Evolutionary conservation across 305 asterid genomes (phyloP).

Genomic region (Salvia sclarea): DNA sequence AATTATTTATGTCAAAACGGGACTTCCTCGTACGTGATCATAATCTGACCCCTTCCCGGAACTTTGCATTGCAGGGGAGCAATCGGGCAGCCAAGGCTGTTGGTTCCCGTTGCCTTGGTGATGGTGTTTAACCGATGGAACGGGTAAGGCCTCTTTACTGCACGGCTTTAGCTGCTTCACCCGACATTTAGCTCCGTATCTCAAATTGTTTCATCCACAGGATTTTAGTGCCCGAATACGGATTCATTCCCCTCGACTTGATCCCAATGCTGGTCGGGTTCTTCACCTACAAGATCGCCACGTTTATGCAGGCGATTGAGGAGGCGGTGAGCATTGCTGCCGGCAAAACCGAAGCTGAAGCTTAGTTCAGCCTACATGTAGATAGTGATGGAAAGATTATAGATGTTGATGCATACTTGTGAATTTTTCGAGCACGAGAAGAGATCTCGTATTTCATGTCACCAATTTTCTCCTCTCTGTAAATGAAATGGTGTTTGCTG

Average conservation of each 20-base stretch:
- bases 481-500: not conserved
- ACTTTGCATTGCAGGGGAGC: conserved; percentile 69
- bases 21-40: not conserved
- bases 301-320: conserved; percentile 72
- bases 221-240: conserved; percentile 84
- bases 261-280: conserved; percentile 92
- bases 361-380: not conserved
- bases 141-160: conserved; percentile 46
- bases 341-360: conserved; percentile 45
- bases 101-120: conserved; percentile 86
- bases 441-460: not conserved
- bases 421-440: too few relatives aligned
- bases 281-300: conserved; percentile 90
- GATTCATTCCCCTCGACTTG: conserved; percentile 74
- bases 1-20: not conserved
- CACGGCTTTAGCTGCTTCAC: not conserved
- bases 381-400: not conserved
- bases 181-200: not conserved
- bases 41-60: not conserved
- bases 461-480: not conserved
- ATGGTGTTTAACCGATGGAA: conserved; percentile 90
- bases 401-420: not conserved
- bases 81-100: conserved; percentile 77
- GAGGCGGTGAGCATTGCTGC: conserved; percentile 47
- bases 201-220: conserved; percentile 38